phyloP scores from a whole-genome alignment of 495 filamentous ascomycete genomes.

The Parachaetomium inaequale region DNA sequence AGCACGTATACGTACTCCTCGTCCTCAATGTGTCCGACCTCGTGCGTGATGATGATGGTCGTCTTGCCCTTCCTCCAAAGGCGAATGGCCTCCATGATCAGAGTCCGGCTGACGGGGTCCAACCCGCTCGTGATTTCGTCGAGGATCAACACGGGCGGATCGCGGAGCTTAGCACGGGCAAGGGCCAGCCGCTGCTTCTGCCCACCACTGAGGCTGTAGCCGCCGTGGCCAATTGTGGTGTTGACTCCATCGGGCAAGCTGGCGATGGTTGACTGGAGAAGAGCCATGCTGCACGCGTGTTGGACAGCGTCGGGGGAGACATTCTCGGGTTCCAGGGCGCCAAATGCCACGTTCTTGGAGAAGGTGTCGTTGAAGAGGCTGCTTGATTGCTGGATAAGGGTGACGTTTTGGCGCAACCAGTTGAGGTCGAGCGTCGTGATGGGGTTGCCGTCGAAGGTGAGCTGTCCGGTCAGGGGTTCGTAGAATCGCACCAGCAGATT shows the following conservation, averaged over 20 bases:
- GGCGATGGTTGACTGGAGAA: conserved; percentile 68
- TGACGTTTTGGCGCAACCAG: conserved; percentile 79
- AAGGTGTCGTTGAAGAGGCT: conserved; percentile 83
- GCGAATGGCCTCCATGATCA: conserved; percentile 70
- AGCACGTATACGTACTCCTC: conserved; percentile 80
- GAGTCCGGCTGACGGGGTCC: conserved; percentile 62
- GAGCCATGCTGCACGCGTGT: conserved; percentile 59
- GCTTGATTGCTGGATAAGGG: conserved; percentile 78
- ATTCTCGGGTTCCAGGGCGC: conserved; percentile 46
- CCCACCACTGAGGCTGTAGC: conserved; percentile 75
- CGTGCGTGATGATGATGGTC: conserved; percentile 89
- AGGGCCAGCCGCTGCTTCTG: conserved; percentile 76
- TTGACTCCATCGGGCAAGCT: conserved; percentile 69
- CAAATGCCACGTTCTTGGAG: conserved; percentile 76
- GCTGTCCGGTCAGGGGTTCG: conserved; percentile 58
- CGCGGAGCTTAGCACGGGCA: conserved; percentile 68
- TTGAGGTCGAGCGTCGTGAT: conserved; percentile 59
- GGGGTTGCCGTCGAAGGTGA: conserved; percentile 63
- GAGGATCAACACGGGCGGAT: conserved; percentile 79
- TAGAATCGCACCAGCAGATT: conserved; percentile 80
- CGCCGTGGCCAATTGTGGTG: conserved; percentile 67
- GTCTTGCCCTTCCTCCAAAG: conserved; percentile 75
- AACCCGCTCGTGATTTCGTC: conserved; percentile 86
- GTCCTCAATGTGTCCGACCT: conserved; percentile 71
- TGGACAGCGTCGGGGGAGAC: conserved; percentile 55